Evolutionary conservation across 225 moss, liverwort and hornwort species (phyloP), one percentile per base, ranked within the genome.

Genomic region (Asterella californica): DNA sequence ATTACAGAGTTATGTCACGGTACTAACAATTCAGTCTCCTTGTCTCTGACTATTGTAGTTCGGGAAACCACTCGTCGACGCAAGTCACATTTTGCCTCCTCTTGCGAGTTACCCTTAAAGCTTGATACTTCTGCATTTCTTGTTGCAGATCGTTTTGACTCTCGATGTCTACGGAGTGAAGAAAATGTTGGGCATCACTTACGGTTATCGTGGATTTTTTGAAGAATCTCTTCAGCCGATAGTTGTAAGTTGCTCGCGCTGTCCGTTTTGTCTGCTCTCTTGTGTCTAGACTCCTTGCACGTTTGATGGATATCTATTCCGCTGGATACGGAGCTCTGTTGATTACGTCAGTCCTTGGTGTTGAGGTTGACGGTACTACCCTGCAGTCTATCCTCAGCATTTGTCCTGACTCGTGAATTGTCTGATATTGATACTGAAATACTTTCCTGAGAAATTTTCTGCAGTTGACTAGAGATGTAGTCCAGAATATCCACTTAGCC

Each of bases 191-290:
- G 97, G 97, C 69, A 93, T 93, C 30, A 91, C 82, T 15, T 91
- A 93, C 75, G 97, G 95, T 66, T 99, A 93, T 74, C 91, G 95
- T 36, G 97, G 95, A 0, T 99, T 99, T 81, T 95, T 93, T 57
- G 97, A 99, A 11, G 76, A 92, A 59, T 76, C 84, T 4, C 87
- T 95, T 50, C 81, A 88, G 42, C 93, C 92, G 30, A 91, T 93
- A 78, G 81, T 81, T 76, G 96, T 94, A 90, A 80, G 92, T 82
- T 75, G 30, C 14, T 48, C n/a, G 17, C 18, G 14, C n/a, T 24
- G 70, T 42, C 21, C 59, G 14, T 17, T n/a, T 60, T 25, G 59
- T 60, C 3, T 61, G 61, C n/a, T 61, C 61, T 33, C 65, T 17
- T 6, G 12, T 21, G 32, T 32, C 32, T 33, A 65, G 33, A 27